These are phyloP conservation scores for Mollisia scopiformis DNA, from an alignment of 2,329 filamentous ascomycete species.

Conservation along the genomic window DNA sequence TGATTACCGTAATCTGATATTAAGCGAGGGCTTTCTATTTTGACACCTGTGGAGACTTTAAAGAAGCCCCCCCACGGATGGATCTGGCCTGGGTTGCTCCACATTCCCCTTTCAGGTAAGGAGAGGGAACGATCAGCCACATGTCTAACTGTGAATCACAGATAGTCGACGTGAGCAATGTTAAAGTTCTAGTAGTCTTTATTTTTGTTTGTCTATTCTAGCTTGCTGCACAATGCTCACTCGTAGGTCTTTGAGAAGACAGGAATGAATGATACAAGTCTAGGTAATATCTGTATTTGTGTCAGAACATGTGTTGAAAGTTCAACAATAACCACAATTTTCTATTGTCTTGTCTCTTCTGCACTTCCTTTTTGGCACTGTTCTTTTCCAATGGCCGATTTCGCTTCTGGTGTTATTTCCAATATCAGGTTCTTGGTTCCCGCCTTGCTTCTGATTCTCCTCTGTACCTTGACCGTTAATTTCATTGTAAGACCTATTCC, in stretches of 20 bases:
- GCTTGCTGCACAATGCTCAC: too few species aligned
- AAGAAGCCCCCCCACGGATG: background rate
- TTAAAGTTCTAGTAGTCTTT: too few species aligned
- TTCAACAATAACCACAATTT: too few species aligned
- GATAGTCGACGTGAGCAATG: too few species aligned
- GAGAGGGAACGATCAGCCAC: background rate
- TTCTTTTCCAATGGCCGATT: background rate
- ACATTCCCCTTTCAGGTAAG: background rate
- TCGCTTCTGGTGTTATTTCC: background rate
- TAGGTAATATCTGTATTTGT: too few species aligned
- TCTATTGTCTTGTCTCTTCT: background rate
- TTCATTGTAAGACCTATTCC: background rate
- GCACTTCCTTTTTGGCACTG: background rate
- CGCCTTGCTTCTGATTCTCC: background rate
- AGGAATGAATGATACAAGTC: too few species aligned
- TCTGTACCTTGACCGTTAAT: background rate
- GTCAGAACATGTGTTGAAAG: too few species aligned
- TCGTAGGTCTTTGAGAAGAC: too few species aligned
- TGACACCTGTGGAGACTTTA: background rate
- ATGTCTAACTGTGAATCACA: background rate
- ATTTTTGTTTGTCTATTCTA: too few species aligned
- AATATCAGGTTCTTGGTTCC: background rate
- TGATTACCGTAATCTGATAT: background rate
- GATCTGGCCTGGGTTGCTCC: background rate
- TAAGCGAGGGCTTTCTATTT: background rate